Base-by-base conservation (phyloP, 495 filamentous ascomycete species). In the Aspergillus homomorphus region DNA sequence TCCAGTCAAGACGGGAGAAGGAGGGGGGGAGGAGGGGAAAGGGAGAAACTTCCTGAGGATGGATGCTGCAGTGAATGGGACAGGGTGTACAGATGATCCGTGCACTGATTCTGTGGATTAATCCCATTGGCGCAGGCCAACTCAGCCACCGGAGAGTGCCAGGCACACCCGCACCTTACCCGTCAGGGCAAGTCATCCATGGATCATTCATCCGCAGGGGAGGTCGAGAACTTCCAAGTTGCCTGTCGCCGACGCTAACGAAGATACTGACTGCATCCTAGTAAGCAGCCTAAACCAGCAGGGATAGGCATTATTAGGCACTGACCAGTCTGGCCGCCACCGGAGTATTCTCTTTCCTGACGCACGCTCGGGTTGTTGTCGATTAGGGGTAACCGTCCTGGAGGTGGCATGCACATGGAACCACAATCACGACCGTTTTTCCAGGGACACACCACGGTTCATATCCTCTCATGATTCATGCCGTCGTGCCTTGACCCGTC, bases 71-170 rank as follows among this genome's bases (percentile, higher is more conserved):
- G n/a, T n/a, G 18, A 10, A 22, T 6, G 10, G 24, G 45, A 14
- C n/a, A 19, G 19, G 48, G 28, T 23, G 23, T 28, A 23, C 24
- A 51, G 48, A 50, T 64, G 62, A 60, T 64, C 62, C 55, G 62
- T 61, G 62, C 62, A 45, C 24, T 24, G 14, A 15, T 38, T 12
- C 33, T 10, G 12, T 38, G 12, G 33, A 30, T 48, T 21, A 4
- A n/a, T 28, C 4, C 46, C 0, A 64, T 61, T 64, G 62, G 62
- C 4, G 26, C 52, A 54, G 30, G 8, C 33, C 22, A 45, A 43
- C 53, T 60, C 50, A 55, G 56, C 57, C 58, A 59, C 54, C 54
- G 44, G 3, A 30, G 48, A 18, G 48, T 15, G 46, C 4, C 21
- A 50, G n/a, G 22, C 46, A 28, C 46, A 28, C 23, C 46, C 46